Evolutionary conservation across 2,329 filamentous ascomycete genomes (phyloP).

Genomic region (Hymenoscyphus scutula): DNA sequence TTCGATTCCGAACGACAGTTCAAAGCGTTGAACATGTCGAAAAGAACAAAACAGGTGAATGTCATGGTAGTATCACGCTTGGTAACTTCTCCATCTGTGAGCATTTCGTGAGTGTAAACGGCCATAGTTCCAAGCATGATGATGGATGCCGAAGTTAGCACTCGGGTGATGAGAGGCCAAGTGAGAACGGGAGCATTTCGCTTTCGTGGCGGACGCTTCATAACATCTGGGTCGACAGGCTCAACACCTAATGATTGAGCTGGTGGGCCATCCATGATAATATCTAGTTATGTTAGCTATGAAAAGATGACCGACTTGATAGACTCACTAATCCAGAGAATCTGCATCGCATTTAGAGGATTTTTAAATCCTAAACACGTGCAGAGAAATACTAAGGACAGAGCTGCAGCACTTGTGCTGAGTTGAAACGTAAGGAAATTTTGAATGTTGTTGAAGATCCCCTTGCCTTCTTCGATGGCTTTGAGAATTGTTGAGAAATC

Average conservation of each 20-base stretch:
- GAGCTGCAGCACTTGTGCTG: conserved; percentile 90
- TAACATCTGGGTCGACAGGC: conserved; percentile 88
- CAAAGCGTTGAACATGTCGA: conserved; percentile 99
- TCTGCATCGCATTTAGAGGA: conserved; percentile 98
- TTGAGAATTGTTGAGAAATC: conserved; percentile 89
- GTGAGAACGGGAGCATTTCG: conserved; percentile 92
- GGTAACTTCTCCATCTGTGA: conserved; percentile 75
- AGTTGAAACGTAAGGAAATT: conserved; percentile 99
- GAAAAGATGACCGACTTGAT: not conserved
- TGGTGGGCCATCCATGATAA: conserved; percentile 98
- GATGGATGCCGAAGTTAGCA: conserved; percentile 80
- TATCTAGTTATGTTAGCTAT: conserved; percentile 58
- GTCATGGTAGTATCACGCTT: conserved; percentile 98
- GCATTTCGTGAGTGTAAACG: conserved; percentile 91
- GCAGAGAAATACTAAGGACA: conserved; percentile 88
- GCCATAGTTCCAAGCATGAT: conserved; percentile 92
- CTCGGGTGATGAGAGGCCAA: conserved; percentile 73
- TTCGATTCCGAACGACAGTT: conserved; percentile 90
- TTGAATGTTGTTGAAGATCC: conserved; percentile 99
- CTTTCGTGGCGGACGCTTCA: conserved; percentile 83
- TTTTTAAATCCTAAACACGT: conserved; percentile 92
- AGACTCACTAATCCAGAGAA: conserved; percentile 95
- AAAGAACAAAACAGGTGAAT: conserved; percentile 97
- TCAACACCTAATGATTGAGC: conserved; percentile 97
- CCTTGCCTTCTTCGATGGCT: conserved; percentile 97